Conservation (phyloP, 2,329 filamentous ascomycete species). For the Epichloe bromicola region DNA sequence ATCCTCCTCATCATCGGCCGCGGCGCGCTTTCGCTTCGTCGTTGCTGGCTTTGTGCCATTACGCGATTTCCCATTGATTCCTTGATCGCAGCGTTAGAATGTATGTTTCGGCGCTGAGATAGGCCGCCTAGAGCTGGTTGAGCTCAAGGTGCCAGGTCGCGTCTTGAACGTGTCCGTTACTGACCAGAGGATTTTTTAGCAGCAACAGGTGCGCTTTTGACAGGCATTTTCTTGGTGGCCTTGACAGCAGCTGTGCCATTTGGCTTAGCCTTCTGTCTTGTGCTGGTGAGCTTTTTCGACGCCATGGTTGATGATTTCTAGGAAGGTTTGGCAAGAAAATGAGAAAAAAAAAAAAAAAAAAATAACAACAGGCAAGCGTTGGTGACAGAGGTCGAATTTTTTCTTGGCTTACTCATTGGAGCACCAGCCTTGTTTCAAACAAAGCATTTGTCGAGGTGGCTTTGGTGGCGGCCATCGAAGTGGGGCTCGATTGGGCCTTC, state of each 20-base stretch:
- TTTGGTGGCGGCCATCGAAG: no score
- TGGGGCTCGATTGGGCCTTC: no score
- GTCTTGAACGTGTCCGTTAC: neutral
- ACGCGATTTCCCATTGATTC: neutral
- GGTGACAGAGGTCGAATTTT: no score
- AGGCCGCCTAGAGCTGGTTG: neutral
- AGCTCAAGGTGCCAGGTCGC: neutral
- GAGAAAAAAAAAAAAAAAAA: no score
- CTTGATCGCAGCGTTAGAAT: slow-evolving; percentile 2
- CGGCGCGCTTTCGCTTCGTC: slow-evolving; percentile 6
- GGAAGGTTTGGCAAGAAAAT: neutral
- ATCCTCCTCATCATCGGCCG: slow-evolving; percentile 3
- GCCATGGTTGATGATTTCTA: slow-evolving; percentile 3
- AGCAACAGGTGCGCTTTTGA: neutral
- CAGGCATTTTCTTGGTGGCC: slow-evolving; percentile 1
- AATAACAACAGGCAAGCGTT: neutral
- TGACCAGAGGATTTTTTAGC: slow-evolving; percentile 5
- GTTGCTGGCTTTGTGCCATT: slow-evolving; percentile 1
- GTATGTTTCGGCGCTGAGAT: neutral
- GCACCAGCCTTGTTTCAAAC: no score
- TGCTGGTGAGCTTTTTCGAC: slow-evolving; percentile 4
- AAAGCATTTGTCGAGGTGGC: no score
- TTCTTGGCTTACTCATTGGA: neutral
- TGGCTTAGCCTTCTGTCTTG: slow-evolving; percentile 1
- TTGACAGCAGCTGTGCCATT: neutral